Conservation (phyloP, 768 basidiomycete species). For the Lentinus tigrinus region DNA sequence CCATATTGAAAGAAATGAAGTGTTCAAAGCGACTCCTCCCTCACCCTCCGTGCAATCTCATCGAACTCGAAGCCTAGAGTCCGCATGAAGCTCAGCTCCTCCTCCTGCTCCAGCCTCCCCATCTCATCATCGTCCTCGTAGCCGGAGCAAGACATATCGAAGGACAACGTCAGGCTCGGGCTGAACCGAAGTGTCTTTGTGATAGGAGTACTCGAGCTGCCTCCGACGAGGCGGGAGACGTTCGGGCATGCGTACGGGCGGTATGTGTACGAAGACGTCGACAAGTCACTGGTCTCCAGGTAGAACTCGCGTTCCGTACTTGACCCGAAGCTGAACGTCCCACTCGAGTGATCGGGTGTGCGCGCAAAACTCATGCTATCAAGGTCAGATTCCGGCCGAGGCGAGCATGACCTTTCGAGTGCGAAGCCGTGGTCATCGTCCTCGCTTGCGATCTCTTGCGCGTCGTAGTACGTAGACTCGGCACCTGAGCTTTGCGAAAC, state of each 20-base stretch:
- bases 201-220: conserved; percentile 2
- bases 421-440: background rate
- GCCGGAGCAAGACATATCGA: conserved; percentile 11
- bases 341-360: conserved; percentile 15
- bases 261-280: conserved; percentile 2
- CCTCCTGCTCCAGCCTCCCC: conserved; percentile 16
- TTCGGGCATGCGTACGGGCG: conserved; percentile 4
- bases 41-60: conserved; percentile 14
- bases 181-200: conserved; percentile 16
- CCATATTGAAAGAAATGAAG: background rate
- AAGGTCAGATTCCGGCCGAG: conserved; percentile 18
- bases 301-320: background rate
- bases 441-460: conserved; percentile 5
- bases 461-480: conserved; percentile 11
- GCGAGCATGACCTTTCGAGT: background rate
- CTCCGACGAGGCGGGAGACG: conserved; percentile 1
- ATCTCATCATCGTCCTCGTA: background rate
- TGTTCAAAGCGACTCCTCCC: conserved; percentile 1
- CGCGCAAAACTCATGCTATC: conserved; percentile 30
- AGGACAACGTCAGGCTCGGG: conserved; percentile 8
- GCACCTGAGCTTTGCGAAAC: background rate
- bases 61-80: conserved; percentile 26
- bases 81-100: conserved; percentile 23
- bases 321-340: conserved; percentile 10
- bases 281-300: background rate